These are phyloP conservation scores for Oligophagozyma castellii DNA, from an alignment of 1,139 yeast species.

Conservation along the genomic window DNA sequence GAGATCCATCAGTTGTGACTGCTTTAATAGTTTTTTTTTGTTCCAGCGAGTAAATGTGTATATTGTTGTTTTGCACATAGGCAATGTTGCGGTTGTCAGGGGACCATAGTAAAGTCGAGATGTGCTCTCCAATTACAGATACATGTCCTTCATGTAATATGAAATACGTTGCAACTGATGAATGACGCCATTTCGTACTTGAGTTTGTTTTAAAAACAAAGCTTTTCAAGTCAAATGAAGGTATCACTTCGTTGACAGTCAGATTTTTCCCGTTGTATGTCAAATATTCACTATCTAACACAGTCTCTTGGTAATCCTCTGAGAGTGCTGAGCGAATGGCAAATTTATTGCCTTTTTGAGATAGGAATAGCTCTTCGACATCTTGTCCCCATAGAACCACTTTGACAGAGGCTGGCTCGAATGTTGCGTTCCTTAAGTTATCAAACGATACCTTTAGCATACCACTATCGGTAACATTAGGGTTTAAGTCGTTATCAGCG, in stretches of 20 bases:
- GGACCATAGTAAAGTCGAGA: conserved; percentile 58
- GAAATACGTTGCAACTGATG: conserved; percentile 62
- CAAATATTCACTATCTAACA: conserved; percentile 39
- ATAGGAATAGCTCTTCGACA: conserved; percentile 27
- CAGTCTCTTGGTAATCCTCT: conserved; percentile 29
- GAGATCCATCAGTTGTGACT: conserved; percentile 45
- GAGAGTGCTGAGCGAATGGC: conserved; percentile 30
- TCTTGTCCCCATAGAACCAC: conserved; percentile 46
- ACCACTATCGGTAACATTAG: conserved; percentile 13
- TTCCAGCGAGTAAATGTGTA: conserved; percentile 37
- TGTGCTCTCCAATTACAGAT: conserved; percentile 18
- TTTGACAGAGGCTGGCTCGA: conserved; percentile 32
- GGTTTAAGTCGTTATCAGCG: conserved; percentile 5
- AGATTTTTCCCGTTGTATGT: conserved; percentile 28
- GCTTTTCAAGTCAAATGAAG: conserved; percentile 49
- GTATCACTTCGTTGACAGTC: conserved; percentile 37
- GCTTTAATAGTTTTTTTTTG: conserved; percentile 20
- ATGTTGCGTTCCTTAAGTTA: conserved; percentile 36
- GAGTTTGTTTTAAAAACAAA: conserved; percentile 46
- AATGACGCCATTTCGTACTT: conserved; percentile 71
- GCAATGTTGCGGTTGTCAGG: conserved; percentile 61
- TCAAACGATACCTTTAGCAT: conserved; percentile 25
- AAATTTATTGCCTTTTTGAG: conserved; percentile 19
- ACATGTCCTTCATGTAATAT: conserved; percentile 28
- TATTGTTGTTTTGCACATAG: conserved; percentile 54